These are phyloP conservation scores for Rubia yunnanensis DNA, from an alignment of 257 asterid species.

Conservation along the genomic window DNA sequence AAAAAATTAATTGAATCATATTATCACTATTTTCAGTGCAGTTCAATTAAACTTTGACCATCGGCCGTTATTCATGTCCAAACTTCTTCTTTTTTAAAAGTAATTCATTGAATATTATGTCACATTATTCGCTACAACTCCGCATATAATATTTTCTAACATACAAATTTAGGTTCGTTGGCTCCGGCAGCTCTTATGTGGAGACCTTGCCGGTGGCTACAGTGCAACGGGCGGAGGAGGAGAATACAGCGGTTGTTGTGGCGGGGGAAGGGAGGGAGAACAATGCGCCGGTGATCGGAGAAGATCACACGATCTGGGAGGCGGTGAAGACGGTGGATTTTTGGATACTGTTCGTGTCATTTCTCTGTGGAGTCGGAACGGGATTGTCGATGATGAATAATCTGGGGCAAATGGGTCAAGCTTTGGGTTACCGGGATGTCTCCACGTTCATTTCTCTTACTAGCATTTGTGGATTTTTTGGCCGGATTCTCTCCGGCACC, in stretches of 20 bases:
- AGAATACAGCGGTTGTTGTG: conserved; percentile 8
- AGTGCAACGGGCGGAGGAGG: conserved; percentile 9
- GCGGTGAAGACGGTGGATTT: conserved; percentile 58
- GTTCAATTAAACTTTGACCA: no score
- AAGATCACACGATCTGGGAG: conserved; percentile 72
- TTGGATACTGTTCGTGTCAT: conserved; percentile 74
- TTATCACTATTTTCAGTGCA: no score
- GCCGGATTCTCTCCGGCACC: conserved; percentile 78
- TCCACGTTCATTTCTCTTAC: conserved; percentile 87
- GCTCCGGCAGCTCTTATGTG: no score
- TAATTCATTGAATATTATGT: no score
- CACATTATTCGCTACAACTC: no score
- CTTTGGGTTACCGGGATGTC: conserved; percentile 77
- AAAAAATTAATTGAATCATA: no score
- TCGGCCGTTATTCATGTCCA: no score
- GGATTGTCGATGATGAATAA: conserved; percentile 91
- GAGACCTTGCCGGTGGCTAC: not conserved
- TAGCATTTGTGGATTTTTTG: conserved; percentile 95
- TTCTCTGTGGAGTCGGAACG: conserved; percentile 91
- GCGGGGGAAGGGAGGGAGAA: conserved; percentile 20
- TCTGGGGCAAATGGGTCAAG: conserved; percentile 87
- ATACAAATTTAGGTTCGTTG: no score
- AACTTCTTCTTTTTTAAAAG: no score
- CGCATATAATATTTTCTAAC: no score
- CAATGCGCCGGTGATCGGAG: conserved; percentile 53